Evolutionary conservation across 2,329 filamentous ascomycete genomes (phyloP).

Genomic region (Hypoxylon sp.): DNA sequence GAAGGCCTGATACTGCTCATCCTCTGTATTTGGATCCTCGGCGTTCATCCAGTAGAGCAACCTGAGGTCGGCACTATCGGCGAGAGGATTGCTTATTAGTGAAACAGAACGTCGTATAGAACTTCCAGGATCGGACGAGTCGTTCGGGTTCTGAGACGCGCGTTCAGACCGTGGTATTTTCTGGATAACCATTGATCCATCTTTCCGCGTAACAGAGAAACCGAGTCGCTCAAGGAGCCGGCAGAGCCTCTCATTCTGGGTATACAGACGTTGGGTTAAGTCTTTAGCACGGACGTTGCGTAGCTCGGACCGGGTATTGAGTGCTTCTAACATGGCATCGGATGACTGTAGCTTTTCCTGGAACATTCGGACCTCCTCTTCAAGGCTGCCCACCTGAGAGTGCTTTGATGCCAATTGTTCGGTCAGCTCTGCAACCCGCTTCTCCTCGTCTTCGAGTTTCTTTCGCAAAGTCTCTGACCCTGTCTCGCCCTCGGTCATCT

Average conservation of each 20-base stretch:
- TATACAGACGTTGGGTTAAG: slow-evolving; percentile 84
- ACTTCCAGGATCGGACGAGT: slow-evolving; percentile 70
- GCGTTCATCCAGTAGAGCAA: slow-evolving; percentile 87
- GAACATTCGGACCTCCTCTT: slow-evolving; percentile 80
- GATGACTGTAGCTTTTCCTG: slow-evolving; percentile 74
- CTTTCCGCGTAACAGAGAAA: slow-evolving; percentile 83
- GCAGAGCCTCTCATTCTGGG: slow-evolving; percentile 86
- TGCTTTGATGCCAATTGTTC: slow-evolving; percentile 82
- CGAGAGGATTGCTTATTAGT: slow-evolving; percentile 67
- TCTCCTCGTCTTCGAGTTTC: slow-evolving; percentile 82
- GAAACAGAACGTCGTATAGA: slow-evolving; percentile 70
- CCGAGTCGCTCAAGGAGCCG: slow-evolving; percentile 89
- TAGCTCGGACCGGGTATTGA: slow-evolving; percentile 74
- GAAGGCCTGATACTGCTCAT: slow-evolving; percentile 81
- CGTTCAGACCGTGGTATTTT: slow-evolving; percentile 76
- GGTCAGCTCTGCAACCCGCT: slow-evolving; percentile 75
- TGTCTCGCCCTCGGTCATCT: slow-evolving; percentile 86
- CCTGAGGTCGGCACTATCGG: slow-evolving; percentile 77
- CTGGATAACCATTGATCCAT: slow-evolving; percentile 80
- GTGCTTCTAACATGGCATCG: slow-evolving; percentile 65
- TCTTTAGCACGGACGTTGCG: slow-evolving; percentile 84
- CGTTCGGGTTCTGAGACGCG: slow-evolving; percentile 69
- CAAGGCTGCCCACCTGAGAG: slow-evolving; percentile 80
- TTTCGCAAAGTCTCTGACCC: slow-evolving; percentile 84
- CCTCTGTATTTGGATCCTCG: slow-evolving; percentile 75